phyloP scores from a whole-genome alignment of 306 rosid genomes.

The Vachellia collinsii region DNA sequence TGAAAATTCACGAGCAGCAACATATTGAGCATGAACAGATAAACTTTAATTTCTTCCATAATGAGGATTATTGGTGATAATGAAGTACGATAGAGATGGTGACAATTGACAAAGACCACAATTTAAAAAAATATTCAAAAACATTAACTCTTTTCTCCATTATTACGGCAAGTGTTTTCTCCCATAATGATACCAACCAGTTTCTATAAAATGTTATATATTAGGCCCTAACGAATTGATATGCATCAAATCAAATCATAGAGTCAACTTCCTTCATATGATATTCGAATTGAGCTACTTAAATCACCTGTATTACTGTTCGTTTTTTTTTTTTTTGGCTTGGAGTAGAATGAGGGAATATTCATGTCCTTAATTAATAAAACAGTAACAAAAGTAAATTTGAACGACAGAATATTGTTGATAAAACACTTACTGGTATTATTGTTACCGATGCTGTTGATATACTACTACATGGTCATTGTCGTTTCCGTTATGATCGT shows the following conservation, averaged over 20 bases:
- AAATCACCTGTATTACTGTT: background rate
- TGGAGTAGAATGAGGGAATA: background rate
- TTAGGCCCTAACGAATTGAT: background rate
- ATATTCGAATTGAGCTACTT: background rate
- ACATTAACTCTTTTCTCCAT: background rate
- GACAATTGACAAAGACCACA: background rate
- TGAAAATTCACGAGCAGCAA: background rate
- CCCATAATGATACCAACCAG: background rate
- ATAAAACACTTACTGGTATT: background rate
- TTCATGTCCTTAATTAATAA: background rate
- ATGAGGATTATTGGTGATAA: background rate
- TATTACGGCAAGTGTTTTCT: background rate
- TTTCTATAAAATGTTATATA: background rate
- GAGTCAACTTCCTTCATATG: background rate
- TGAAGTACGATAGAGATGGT: background rate
- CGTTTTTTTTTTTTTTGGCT: background rate
- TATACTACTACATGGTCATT: background rate
- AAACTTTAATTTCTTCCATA: background rate
- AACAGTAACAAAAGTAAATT: background rate
- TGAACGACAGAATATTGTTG: background rate
- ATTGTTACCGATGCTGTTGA: too few species aligned
- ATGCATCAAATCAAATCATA: background rate
- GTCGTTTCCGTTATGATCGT: constrained; percentile 13
- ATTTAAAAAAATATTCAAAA: background rate
- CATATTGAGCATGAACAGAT: background rate